Percentiles rank a stretch among this genome's conserved stretches.
phyloP scores from a whole-genome alignment of 805 yeast species.

The Cephaloascus fragrans region DNA sequence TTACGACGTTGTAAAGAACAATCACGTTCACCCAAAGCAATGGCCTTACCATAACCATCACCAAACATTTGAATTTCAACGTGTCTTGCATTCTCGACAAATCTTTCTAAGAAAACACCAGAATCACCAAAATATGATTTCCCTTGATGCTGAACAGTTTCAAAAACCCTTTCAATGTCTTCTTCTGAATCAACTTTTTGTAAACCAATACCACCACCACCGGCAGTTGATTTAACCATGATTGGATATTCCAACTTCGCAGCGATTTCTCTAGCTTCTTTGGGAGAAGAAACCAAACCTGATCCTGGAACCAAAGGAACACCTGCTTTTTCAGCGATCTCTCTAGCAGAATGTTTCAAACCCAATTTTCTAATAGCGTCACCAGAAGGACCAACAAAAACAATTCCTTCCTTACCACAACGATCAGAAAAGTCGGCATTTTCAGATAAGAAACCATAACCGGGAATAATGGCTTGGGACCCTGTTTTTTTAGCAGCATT shows the following conservation, averaged over 20 bases:
- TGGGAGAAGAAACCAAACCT: constrained; percentile 60
- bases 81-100: constrained; percentile 91
- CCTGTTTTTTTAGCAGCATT: constrained; percentile 75
- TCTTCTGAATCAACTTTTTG: constrained; percentile 81
- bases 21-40: constrained; percentile 95
- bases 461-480: constrained; percentile 96
- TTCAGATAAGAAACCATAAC: constrained; percentile 93
- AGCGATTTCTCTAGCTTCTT: constrained; percentile 72
- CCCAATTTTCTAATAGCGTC: constrained; percentile 88
- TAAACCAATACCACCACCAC: constrained; percentile 98
- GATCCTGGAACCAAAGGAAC: constrained; percentile 99
- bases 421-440: constrained; percentile 94
- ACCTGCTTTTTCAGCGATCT: constrained; percentile 81
- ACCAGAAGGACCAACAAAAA: constrained; percentile 95
- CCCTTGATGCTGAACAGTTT: constrained; percentile 91
- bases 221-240: constrained; percentile 96
- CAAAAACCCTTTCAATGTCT: constrained; percentile 79
- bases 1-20: constrained; percentile 96
- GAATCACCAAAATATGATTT: constrained; percentile 87
- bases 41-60: constrained; percentile 88
- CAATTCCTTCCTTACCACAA: constrained; percentile 72
- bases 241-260: constrained; percentile 74
- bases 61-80: constrained; percentile 96
- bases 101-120: constrained; percentile 91
- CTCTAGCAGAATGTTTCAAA: constrained; percentile 93